Evolutionary conservation across 352 stramenopile genomes (phyloP).

Genomic region (Pythium volutum): DNA sequence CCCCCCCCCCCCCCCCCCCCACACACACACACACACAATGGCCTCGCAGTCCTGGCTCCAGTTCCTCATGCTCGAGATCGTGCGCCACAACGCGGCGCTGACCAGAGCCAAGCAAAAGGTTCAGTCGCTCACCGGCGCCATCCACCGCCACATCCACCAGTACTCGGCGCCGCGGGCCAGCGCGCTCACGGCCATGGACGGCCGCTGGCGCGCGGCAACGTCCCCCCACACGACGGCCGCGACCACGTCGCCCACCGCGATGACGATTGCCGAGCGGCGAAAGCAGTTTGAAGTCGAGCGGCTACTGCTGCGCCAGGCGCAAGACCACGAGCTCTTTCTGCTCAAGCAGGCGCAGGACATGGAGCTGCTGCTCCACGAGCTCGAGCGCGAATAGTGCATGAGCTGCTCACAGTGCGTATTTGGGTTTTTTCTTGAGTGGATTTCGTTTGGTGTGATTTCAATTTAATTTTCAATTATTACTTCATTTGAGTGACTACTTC

Average conservation of each 20-base stretch:
- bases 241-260: no score
- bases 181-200: neutral
- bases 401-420: neutral
- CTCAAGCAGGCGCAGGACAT: constrained; percentile 1
- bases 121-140: neutral
- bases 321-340: neutral
- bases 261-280: neutral
- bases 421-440: no score
- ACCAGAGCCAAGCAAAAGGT: neutral
- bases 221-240: neutral
- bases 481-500: constrained; percentile 8
- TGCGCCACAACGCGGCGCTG: constrained; percentile 3
- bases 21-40: no score
- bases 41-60: constrained; percentile 1
- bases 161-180: neutral
- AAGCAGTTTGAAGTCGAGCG: constrained; percentile 6
- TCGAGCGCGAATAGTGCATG: neutral
- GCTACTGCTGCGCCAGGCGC: constrained; percentile 6
- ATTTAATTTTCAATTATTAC: constrained; percentile 5
- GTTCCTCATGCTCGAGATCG: constrained; percentile 7
- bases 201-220: neutral
- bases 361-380: neutral
- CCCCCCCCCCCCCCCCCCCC: no score
- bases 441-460: neutral
- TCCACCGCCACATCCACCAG: constrained; percentile 1